Evolutionary conservation across 2,329 filamentous ascomycete genomes (phyloP).

Genomic region (Colletotrichum horii): DNA sequence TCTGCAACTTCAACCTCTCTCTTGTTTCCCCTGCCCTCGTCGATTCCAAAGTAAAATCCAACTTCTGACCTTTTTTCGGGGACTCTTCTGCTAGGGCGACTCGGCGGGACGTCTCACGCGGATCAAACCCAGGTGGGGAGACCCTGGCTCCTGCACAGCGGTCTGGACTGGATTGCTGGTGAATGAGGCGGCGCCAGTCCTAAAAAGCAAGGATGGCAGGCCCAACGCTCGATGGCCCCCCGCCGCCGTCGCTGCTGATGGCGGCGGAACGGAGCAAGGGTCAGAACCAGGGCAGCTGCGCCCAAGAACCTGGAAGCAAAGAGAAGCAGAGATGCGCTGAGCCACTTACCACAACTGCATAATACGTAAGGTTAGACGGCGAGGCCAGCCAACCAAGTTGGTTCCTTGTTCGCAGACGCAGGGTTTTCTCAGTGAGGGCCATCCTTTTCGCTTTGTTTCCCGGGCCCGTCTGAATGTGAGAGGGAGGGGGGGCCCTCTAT

Average conservation of each 20-base stretch:
- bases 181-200: neutral
- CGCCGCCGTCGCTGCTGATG: neutral
- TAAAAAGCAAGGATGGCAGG: slow-evolving; percentile 8
- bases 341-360: neutral
- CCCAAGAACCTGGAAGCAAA: slow-evolving; percentile 5
- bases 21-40: neutral
- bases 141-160: neutral
- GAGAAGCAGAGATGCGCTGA: neutral
- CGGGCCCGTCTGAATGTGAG: slow-evolving; percentile 4
- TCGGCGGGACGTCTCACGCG: slow-evolving; percentile 1
- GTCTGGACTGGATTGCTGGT: slow-evolving; percentile 3
- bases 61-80: neutral
- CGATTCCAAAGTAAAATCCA: neutral
- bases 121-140: slow-evolving; percentile 2
- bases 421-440: slow-evolving; percentile 13
- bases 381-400: neutral
- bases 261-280: slow-evolving; percentile 1
- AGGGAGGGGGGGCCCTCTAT: neutral
- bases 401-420: neutral
- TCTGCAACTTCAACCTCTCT: neutral
- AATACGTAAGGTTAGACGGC: neutral
- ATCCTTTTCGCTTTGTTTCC: neutral
- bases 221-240: neutral
- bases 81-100: neutral
- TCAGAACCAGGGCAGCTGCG: slow-evolving; percentile 17